Evolutionary conservation across 768 basidiomycete species (phyloP).

Genomic region (Ramaria sp.): DNA sequence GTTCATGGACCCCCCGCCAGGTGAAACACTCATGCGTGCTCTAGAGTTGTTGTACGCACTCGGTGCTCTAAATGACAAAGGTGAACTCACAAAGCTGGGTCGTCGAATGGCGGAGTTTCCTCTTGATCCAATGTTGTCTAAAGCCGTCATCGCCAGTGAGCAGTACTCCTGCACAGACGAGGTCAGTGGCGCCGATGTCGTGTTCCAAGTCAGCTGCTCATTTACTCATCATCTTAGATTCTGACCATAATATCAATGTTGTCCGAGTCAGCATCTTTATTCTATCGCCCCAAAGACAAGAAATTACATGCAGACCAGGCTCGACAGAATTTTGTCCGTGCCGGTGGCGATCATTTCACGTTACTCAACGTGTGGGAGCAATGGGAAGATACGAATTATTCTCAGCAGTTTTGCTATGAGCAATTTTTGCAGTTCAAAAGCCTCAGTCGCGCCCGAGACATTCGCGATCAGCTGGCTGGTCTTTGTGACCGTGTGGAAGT

Average conservation of each 20-base stretch:
- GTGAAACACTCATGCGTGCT: slow-evolving; percentile 93
- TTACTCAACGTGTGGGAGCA: slow-evolving; percentile 97
- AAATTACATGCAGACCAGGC: slow-evolving; percentile 96
- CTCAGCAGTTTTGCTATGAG: slow-evolving; percentile 94
- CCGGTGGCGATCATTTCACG: slow-evolving; percentile 97
- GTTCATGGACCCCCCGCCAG: slow-evolving; percentile 96
- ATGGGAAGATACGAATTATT: slow-evolving; percentile 97
- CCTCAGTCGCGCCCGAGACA: slow-evolving; percentile 87
- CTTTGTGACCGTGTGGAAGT: slow-evolving; percentile 97
- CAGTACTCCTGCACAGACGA: slow-evolving; percentile 92
- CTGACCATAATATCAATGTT: slow-evolving; percentile 97
- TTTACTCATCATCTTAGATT: slow-evolving; percentile 37
- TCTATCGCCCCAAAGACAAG: slow-evolving; percentile 98
- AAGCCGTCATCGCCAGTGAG: slow-evolving; percentile 93
- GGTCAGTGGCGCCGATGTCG: slow-evolving; percentile 36
- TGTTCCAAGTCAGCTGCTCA: neutral
- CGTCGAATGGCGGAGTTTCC: slow-evolving; percentile 98
- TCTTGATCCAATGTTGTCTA: slow-evolving; percentile 95
- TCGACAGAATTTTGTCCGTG: slow-evolving; percentile 89
- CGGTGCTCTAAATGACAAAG: slow-evolving; percentile 91
- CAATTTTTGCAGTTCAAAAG: slow-evolving; percentile 95
- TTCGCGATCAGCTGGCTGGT: slow-evolving; percentile 89
- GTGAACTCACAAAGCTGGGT: slow-evolving; percentile 95
- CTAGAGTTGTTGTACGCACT: slow-evolving; percentile 90
- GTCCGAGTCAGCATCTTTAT: slow-evolving; percentile 87